Base-by-base conservation (phyloP, 2,329 filamentous ascomycete species). In the Arthroderma sp. region DNA sequence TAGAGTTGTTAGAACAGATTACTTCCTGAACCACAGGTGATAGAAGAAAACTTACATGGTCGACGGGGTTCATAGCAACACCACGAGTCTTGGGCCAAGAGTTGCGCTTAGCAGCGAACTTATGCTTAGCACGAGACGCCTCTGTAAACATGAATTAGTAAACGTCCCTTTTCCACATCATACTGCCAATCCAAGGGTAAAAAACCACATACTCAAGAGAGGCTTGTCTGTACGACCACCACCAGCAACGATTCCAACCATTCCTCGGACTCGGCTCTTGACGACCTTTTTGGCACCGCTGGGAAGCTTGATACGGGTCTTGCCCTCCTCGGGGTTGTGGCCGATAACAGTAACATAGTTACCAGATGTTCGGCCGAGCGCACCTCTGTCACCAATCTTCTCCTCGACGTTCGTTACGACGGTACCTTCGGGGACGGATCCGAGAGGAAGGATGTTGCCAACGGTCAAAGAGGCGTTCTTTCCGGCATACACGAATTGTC, bases 21-120 rank as follows among this genome's bases (percentile, higher is more conserved):
- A 34, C 32, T 34, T 34, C 11, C n/a, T 30, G 11, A 28, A 43
- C 22, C 10, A 8, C 27, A n/a, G 28, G 11, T 28, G 29, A 33
- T 6, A 28, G n/a, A 32, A 45, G 29, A 30, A 42, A 53, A 56
- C 72, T 68, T 74, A 75, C 72, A 81, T 98, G 91, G 76, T 98
- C 91, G 66, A 98, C 91, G 65, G 91, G 91, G 78, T 98, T 98
- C 91, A 98, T 98, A 74, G 91, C 91, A 83, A 98, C 91, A 95
- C 91, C 91, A 91, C 91, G 89, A 80, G 91, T 98, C 86, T 94
- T 95, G 75, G 91, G 91, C 91, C 91, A 98, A 68, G 82, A 89
- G 86, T 98, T 96, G 70, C 91, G 87, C 87, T 98, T 98, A 77
- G 95, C 93, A 62, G 88, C 87, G 77, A 94, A 98, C 85, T 98